Conservation (phyloP, 177 flowering plant species). For the Vitis hybrid region DNA sequence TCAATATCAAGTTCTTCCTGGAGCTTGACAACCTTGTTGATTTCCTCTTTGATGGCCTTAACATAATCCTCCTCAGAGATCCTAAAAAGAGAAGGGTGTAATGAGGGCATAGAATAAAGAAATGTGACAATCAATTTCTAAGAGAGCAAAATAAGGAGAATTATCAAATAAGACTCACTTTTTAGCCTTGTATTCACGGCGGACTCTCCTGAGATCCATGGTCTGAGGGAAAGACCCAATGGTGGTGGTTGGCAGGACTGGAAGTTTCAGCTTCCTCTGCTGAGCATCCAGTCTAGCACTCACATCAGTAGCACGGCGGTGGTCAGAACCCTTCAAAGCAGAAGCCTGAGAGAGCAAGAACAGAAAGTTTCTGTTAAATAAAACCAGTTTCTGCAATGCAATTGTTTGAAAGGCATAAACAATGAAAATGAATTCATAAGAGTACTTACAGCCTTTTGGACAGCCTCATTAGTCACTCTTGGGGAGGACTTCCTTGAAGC, state of each 20-base stretch:
- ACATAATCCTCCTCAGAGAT: slow-evolving; percentile 80
- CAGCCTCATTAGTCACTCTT: slow-evolving; percentile 75
- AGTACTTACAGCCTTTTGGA: slow-evolving; percentile 75
- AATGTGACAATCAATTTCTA: background rate
- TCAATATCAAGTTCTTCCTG: slow-evolving; percentile 93
- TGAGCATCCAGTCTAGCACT: slow-evolving; percentile 85
- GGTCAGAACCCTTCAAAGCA: slow-evolving; percentile 81
- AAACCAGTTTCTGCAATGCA: background rate
- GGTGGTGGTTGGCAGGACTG: slow-evolving; percentile 90
- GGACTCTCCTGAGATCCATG: slow-evolving; percentile 75
- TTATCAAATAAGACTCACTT: slow-evolving; percentile 46
- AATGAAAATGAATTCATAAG: background rate
- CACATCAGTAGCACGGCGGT: slow-evolving; percentile 82
- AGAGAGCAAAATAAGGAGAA: background rate
- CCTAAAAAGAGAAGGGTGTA: slow-evolving; percentile 27
- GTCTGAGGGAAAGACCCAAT: slow-evolving; percentile 97
- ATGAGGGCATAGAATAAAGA: background rate
- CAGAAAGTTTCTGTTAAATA: background rate
- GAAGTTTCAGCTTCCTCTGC: slow-evolving; percentile 90
- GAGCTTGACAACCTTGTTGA: slow-evolving; percentile 79
- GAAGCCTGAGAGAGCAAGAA: slow-evolving; percentile 54
- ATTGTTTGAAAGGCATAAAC: background rate
- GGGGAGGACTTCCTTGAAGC: slow-evolving; percentile 83
- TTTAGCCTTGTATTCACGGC: slow-evolving; percentile 91
- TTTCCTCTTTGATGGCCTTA: slow-evolving; percentile 75